A percentile compares a stretch with the other conserved stretches of the same genome.
phyloP scores from a whole-genome alignment of 129 eudicot genomes.

The Logfia minima region DNA sequence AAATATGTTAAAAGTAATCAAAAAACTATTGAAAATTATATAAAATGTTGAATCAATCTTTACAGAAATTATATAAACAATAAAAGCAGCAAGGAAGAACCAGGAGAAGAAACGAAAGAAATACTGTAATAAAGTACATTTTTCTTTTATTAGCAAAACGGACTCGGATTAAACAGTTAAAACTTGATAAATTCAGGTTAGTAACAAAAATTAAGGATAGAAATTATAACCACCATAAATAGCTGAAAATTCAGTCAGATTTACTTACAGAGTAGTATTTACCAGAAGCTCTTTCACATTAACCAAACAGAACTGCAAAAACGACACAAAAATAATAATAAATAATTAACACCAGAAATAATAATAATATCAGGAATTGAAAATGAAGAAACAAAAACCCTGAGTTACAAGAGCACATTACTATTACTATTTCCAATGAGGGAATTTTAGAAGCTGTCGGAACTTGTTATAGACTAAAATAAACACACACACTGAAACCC shows the following conservation, averaged over 20 bases:
- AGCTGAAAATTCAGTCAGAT: background rate
- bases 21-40: background rate
- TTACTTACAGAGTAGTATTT: conserved; percentile 14
- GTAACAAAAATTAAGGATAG: too few relatives aligned
- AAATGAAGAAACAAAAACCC: background rate
- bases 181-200: too few relatives aligned
- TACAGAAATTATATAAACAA: too few relatives aligned
- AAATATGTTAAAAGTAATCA: background rate
- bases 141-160: too few relatives aligned
- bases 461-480: conserved; percentile 1
- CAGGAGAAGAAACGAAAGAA: too few relatives aligned
- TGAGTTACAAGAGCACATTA: conserved; percentile 13
- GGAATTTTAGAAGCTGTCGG: conserved; percentile 26
- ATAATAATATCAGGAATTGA: background rate
- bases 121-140: too few relatives aligned
- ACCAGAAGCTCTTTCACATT: conserved; percentile 25
- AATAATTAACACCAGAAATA: conserved; percentile 17
- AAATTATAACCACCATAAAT: background rate
- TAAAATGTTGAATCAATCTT: too few relatives aligned
- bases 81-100: too few relatives aligned
- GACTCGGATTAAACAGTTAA: too few relatives aligned
- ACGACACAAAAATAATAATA: background rate
- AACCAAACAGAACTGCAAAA: conserved; percentile 21
- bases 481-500: conserved; percentile 36
- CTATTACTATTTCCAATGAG: conserved; percentile 25